Conservation (phyloP, 352 stramenopile genomes). For the Thalassiosira oceanica region DNA sequence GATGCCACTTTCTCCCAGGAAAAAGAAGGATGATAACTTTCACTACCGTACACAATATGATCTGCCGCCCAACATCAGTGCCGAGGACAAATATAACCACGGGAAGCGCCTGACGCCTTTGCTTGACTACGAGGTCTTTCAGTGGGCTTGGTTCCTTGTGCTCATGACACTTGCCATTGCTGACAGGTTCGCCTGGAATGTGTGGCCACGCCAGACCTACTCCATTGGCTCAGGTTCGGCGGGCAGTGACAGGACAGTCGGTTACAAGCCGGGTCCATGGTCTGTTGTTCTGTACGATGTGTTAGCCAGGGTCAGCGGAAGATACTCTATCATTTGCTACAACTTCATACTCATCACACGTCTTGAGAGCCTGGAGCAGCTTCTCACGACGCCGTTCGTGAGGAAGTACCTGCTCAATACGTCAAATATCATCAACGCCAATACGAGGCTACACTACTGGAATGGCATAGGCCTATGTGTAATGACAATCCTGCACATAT, state of each 20-base stretch:
- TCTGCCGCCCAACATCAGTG: neutral
- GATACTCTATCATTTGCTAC: slow-evolving; percentile 21
- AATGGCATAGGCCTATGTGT: slow-evolving; percentile 12
- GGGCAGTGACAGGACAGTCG: slow-evolving; percentile 8
- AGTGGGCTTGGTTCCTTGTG: slow-evolving; percentile 7
- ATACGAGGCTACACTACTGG: slow-evolving; percentile 11
- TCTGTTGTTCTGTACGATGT: slow-evolving; percentile 16
- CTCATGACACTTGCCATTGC: slow-evolving; percentile 10
- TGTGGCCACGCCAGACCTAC: slow-evolving; percentile 16
- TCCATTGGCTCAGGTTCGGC: slow-evolving; percentile 17
- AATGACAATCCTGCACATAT: slow-evolving; percentile 11
- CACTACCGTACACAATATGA: neutral
- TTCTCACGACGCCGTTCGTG: slow-evolving; percentile 1
- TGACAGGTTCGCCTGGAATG: slow-evolving; percentile 17
- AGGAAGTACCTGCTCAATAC: slow-evolving; percentile 7
- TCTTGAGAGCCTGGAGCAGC: slow-evolving; percentile 5
- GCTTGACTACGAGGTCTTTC: slow-evolving; percentile 18
- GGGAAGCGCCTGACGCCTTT: slow-evolving; percentile 1
- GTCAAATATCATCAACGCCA: slow-evolving; percentile 15
- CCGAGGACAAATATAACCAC: neutral
- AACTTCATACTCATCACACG: slow-evolving; percentile 23
- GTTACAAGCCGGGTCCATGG: slow-evolving; percentile 20
- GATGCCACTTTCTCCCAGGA: neutral
- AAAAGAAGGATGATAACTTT: slow-evolving; percentile 11
- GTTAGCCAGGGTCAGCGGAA: slow-evolving; percentile 8